Conservation (phyloP, 1,284 basidiomycete genomes). For the Chondrostereum purpureum region DNA sequence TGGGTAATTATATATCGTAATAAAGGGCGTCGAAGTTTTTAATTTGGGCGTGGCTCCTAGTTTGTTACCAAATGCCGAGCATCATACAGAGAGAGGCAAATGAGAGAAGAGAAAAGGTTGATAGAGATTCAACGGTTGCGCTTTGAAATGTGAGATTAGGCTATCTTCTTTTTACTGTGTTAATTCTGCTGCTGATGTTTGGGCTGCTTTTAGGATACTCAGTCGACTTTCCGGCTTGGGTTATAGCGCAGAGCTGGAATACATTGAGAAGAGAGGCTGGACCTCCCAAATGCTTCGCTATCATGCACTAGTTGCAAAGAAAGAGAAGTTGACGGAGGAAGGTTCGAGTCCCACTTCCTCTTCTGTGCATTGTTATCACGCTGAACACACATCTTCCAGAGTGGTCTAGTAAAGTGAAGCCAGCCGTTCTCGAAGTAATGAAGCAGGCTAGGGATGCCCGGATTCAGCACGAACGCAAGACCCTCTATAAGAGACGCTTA, state of each 20-base stretch:
- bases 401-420: constrained; percentile 12
- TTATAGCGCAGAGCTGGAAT: constrained; percentile 14
- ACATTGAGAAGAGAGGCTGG: constrained; percentile 7
- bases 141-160: not conserved
- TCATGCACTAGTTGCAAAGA: too few relatives aligned
- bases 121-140: not conserved
- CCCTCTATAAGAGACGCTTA: constrained; percentile 13
- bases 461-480: constrained; percentile 13
- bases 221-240: constrained; percentile 12
- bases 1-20: too few relatives aligned
- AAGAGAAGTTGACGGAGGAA: too few relatives aligned
- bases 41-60: too few relatives aligned
- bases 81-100: not conserved
- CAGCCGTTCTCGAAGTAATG: constrained; percentile 11
- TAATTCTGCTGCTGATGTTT: too few relatives aligned
- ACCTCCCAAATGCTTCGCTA: too few relatives aligned
- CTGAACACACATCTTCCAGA: constrained; percentile 1
- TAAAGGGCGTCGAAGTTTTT: too few relatives aligned
- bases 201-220: constrained; percentile 13
- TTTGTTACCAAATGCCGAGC: not conserved
- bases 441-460: constrained; percentile 10
- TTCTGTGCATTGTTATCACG: constrained; percentile 3
- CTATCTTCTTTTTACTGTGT: too few relatives aligned
- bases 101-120: not conserved
- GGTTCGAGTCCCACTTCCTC: too few relatives aligned